Conservation (phyloP, 192 early-diverging fungal species). For the Podila epicladia region DNA sequence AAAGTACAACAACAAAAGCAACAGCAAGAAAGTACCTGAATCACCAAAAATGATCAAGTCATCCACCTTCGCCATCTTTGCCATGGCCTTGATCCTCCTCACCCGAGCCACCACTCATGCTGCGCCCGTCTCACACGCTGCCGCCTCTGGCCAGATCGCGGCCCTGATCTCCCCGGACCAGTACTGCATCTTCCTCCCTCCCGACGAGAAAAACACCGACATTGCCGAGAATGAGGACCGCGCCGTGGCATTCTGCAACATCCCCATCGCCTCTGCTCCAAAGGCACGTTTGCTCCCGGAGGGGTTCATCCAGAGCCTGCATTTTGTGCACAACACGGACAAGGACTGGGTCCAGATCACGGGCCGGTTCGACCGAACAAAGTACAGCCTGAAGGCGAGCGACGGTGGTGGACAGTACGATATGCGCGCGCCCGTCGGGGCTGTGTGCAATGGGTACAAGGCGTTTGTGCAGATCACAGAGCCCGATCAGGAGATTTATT, state of each 20-base stretch:
- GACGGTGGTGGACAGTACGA: slow-evolving; percentile 67
- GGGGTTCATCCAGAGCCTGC: slow-evolving; percentile 56
- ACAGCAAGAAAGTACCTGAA: too few relatives aligned
- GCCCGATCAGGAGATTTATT: slow-evolving; percentile 48
- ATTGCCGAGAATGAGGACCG: slow-evolving; percentile 33
- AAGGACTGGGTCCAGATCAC: slow-evolving; percentile 62
- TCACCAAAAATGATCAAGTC: too few relatives aligned
- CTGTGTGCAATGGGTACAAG: slow-evolving; percentile 49
- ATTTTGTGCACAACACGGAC: slow-evolving; percentile 31
- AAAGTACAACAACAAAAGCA: too few relatives aligned
- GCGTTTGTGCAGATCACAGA: slow-evolving; percentile 59
- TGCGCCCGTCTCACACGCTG: too few relatives aligned
- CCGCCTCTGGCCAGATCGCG: slow-evolving; percentile 11
- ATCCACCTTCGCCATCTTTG: too few relatives aligned
- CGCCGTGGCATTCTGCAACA: slow-evolving; percentile 47
- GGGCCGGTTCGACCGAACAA: slow-evolving; percentile 54
- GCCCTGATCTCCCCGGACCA: slow-evolving; percentile 23
- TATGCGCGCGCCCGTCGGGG: slow-evolving; percentile 47
- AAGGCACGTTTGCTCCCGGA: slow-evolving; percentile 41
- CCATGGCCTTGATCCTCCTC: too few relatives aligned
- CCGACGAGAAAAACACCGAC: slow-evolving; percentile 5
- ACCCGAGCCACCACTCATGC: too few relatives aligned
- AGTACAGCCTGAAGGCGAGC: slow-evolving; percentile 34
- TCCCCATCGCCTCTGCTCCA: slow-evolving; percentile 34
- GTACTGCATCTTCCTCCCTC: slow-evolving; percentile 49